Conservation (phyloP, 2,329 filamentous ascomycete genomes). For the Monilinia laxa region DNA sequence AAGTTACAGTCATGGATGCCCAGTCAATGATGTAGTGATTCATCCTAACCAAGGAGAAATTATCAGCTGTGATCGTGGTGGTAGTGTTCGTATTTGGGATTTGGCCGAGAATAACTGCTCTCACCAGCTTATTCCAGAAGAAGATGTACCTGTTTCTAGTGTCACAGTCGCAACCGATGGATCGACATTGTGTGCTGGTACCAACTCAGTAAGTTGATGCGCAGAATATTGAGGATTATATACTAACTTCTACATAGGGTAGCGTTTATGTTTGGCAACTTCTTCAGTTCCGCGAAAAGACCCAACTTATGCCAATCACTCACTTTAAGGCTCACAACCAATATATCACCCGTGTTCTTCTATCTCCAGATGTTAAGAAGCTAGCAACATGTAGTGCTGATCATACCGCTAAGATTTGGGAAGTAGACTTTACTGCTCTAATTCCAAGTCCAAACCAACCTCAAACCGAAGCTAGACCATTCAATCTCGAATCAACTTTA, state of each 20-base stretch:
- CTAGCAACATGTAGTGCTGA: constrained; percentile 73
- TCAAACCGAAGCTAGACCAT: constrained; percentile 48
- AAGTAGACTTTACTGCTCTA: constrained; percentile 69
- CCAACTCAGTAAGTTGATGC: constrained; percentile 68
- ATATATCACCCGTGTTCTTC: constrained; percentile 71
- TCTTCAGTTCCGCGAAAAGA: constrained; percentile 67
- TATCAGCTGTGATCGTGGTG: constrained; percentile 90
- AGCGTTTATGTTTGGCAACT: constrained; percentile 98
- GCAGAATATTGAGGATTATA: neutral
- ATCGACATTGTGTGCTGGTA: constrained; percentile 87
- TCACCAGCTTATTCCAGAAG: constrained; percentile 93
- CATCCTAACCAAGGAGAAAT: constrained; percentile 98
- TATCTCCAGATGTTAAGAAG: constrained; percentile 73
- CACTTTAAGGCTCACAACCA: constrained; percentile 71
- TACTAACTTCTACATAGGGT: constrained; percentile 56
- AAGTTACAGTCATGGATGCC: constrained; percentile 84
- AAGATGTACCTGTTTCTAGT: constrained; percentile 89
- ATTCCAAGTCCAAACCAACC: constrained; percentile 35
- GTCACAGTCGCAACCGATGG: constrained; percentile 96
- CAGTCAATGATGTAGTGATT: constrained; percentile 98
- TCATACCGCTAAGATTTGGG: constrained; percentile 93
- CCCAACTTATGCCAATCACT: constrained; percentile 68
- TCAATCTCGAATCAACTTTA: constrained; percentile 67
- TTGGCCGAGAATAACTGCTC: constrained; percentile 95
- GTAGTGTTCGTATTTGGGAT: constrained; percentile 95